Base-by-base conservation (phyloP, 495 filamentous ascomycete genomes). In the Penicillium pulvis region DNA sequence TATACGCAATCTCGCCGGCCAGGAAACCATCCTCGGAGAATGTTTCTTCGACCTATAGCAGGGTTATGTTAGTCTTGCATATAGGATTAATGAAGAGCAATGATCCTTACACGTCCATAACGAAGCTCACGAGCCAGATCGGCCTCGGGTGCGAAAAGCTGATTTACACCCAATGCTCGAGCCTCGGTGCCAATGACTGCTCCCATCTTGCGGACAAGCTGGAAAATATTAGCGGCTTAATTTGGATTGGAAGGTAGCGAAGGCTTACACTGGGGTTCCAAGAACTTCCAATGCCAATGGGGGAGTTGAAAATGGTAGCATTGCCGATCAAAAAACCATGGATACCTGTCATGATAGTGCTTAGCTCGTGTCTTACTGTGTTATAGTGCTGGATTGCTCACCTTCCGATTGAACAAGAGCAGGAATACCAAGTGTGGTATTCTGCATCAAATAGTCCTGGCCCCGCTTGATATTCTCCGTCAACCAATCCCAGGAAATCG, bases 231-330 rank as follows among this genome's bases (percentile, higher is more conserved):
- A 19, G 51, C 6, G 60, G 53, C 51, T 62, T 52, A 28, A 7
- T 28, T 28, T 33, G 26, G 23, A 0, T 11, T 23, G 11, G 14
- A 7, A 3, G 3, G 33, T 24, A 3, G 39, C 16, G 16, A n/a
- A 39, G 17, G 11, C 54, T 51, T 59, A 75, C 74, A 26, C 74
- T 74, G 2, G 77, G 79, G 53, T 90, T 86, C 62, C 81, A 89
- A 5, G 87, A 85, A 66, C 84, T 88, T 17, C 82, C 86, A 61
- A 88, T 82, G 19, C 74, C 86, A 67, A 90, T 90, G 0, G 87
- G 86, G 4, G 85, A 88, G 64, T 90, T 89, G 78, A 88, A 90
- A 49, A 90, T 89, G 0, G 87, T 89, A 12, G 87, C 87, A 72
- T 90, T 89, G 19, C 79, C 82, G 47, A 87, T 79, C 48, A 90